Evolutionary conservation across 2,329 filamentous ascomycete species (phyloP), one percentile per base, ranked within the genome.

Genomic region (Epichloe sibirici): DNA sequence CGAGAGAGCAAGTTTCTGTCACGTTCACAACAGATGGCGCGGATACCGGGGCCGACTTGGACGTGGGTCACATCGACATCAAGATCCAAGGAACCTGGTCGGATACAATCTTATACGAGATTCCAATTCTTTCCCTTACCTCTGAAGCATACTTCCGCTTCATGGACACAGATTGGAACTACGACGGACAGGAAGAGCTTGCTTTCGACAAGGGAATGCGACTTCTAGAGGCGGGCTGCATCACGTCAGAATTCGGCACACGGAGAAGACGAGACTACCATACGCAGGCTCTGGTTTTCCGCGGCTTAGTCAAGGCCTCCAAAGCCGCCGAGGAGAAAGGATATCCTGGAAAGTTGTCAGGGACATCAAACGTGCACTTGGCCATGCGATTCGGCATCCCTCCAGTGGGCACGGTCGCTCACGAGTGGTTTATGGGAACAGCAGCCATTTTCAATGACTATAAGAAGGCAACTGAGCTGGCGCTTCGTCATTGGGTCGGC

Each of bases 391-490:
- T 95, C 69, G 83, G 82, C 45, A 81, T 96, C 45, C 73, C 82
- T 3, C 90, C 93, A 0, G 80, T 97, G 12, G 93, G 93, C 5
- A 98, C 93, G 0, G 79, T 82, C 2, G 93, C 93, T 0, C 93
- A 98, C 64, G 93, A 98, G 71, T 98, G 93, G 93, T 97, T 96
- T 74, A 98, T 98, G 93, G 90, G 89, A 43, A 91, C 95, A 57
- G 93, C 93, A 1, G 90, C 93, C 40, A 89, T 96, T 60, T 88
- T 85, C 4, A 78, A 88, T 57, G 81, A 96, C 69, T 98, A 98
- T 65, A 78, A 82, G 59, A 76, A 79, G 56, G 90, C 93, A 3
- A 95, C 90, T 39, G 89, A 95, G 66, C 78, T 85, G 57, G 90
- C 89, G 0, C 72, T 98, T 59, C 77, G 82, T 53, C 89, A 94